These are phyloP conservation scores for Linum lewisii DNA, from an alignment of 345 rosid species.

Conservation along the genomic window DNA sequence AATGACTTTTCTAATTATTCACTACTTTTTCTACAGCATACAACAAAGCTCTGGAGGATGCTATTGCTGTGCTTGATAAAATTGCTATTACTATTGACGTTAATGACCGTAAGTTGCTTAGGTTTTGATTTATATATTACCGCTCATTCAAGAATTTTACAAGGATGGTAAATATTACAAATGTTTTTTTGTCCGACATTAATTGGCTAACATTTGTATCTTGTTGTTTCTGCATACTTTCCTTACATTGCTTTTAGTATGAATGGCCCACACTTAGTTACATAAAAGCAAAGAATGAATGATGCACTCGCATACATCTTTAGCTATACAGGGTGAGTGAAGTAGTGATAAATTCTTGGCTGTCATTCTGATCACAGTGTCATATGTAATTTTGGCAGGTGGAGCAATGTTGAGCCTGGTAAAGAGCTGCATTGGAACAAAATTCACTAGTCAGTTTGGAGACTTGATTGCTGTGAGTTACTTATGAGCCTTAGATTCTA, in stretches of 20 bases:
- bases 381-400: slow-evolving; percentile 30
- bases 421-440: slow-evolving; percentile 90
- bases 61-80: slow-evolving; percentile 82
- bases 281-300: not conserved
- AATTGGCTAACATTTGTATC: not conserved
- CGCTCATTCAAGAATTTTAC: not conserved
- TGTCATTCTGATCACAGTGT: not conserved
- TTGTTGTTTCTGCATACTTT: too few species aligned
- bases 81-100: slow-evolving; percentile 77
- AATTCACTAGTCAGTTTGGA: slow-evolving; percentile 93
- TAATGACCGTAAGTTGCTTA: slow-evolving; percentile 60
- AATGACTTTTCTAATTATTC: not conserved
- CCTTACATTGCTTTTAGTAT: not conserved
- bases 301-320: not conserved
- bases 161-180: too few species aligned
- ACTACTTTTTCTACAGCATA: slow-evolving; percentile 52
- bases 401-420: slow-evolving; percentile 60
- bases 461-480: slow-evolving; percentile 84
- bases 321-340: not conserved
- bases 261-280: not conserved
- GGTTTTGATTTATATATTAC: not conserved
- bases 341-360: too few species aligned
- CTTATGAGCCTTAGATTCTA: not conserved
- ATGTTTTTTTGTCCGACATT: too few species aligned
- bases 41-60: slow-evolving; percentile 88